Percentiles rank a stretch among this genome's conserved stretches.
These are phyloP conservation scores for Tricholoma matsutake DNA, from an alignment of 768 basidiomycete genomes.

Conservation along the genomic window DNA sequence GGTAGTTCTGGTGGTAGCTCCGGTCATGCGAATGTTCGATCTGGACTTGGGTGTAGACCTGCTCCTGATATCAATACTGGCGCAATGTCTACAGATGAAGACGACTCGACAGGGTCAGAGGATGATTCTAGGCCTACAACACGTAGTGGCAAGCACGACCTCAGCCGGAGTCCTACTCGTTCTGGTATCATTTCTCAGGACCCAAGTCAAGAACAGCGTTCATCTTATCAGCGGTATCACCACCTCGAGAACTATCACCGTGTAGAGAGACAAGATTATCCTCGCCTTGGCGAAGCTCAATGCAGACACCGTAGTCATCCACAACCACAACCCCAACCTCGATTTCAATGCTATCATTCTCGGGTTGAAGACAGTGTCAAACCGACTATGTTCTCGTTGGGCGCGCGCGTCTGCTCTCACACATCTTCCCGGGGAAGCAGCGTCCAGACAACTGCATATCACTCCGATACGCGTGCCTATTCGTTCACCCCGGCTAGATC, in stretches of 20 bases:
- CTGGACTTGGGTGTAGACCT: neutral
- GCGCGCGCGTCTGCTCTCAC: neutral
- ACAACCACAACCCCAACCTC: neutral
- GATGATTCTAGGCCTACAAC: constrained; percentile 16
- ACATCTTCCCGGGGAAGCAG: neutral
- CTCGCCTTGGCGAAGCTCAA: neutral
- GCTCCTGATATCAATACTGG: constrained; percentile 15
- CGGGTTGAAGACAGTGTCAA: neutral
- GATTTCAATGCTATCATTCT: neutral
- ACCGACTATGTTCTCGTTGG: neutral
- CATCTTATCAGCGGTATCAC: neutral
- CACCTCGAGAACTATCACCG: neutral
- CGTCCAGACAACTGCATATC: neutral
- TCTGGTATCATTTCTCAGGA: neutral
- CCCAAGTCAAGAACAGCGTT: constrained; percentile 3
- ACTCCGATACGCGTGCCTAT: constrained; percentile 9
- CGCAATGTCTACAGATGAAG: constrained; percentile 12
- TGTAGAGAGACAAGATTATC: neutral
- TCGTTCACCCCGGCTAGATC: constrained; percentile 20
- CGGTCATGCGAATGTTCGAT: neutral
- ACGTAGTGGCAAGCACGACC: neutral
- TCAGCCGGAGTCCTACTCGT: neutral
- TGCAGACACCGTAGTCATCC: neutral
- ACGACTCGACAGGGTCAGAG: constrained; percentile 27
- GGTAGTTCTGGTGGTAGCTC: neutral